Evolutionary conservation across 2,329 filamentous ascomycete species (phyloP).

Genomic region (Colletotrichum truncatum): DNA sequence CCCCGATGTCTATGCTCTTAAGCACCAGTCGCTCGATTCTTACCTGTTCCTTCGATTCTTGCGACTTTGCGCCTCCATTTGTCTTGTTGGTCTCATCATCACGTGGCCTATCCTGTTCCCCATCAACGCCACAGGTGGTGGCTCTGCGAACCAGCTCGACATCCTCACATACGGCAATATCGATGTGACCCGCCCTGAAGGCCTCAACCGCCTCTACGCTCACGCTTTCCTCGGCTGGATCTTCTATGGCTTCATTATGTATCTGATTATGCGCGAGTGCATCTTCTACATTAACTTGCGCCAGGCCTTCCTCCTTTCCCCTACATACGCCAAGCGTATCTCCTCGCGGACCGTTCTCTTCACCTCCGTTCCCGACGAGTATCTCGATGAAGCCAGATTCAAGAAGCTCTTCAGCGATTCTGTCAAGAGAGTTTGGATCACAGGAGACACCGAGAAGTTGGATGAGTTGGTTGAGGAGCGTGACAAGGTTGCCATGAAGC

Average conservation of each 20-base stretch:
- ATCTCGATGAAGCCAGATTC: slow-evolving; percentile 80
- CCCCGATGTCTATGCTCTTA: slow-evolving; percentile 79
- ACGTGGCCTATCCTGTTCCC: slow-evolving; percentile 90
- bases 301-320: slow-evolving; percentile 90
- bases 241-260: slow-evolving; percentile 89
- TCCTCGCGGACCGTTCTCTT: slow-evolving; percentile 93
- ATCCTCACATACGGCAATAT: slow-evolving; percentile 84
- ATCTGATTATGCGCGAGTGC: slow-evolving; percentile 85
- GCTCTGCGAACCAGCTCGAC: slow-evolving; percentile 72
- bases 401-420: slow-evolving; percentile 83
- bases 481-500: slow-evolving; percentile 79
- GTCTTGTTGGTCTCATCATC: slow-evolving; percentile 83
- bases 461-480: slow-evolving; percentile 85
- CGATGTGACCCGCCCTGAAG: slow-evolving; percentile 53
- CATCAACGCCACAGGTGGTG: slow-evolving; percentile 85
- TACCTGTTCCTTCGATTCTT: slow-evolving; percentile 88
- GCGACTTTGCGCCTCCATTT: slow-evolving; percentile 78
- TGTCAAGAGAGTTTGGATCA: slow-evolving; percentile 87
- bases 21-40: slow-evolving; percentile 86
- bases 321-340: slow-evolving; percentile 83
- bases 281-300: slow-evolving; percentile 93
- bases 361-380: slow-evolving; percentile 81
- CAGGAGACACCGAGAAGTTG: slow-evolving; percentile 78
- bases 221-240: slow-evolving; percentile 84
- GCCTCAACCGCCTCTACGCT: slow-evolving; percentile 78